These are phyloP conservation scores for Tirmania nivea DNA, from an alignment of 495 filamentous ascomycete genomes.

Conservation along the genomic window DNA sequence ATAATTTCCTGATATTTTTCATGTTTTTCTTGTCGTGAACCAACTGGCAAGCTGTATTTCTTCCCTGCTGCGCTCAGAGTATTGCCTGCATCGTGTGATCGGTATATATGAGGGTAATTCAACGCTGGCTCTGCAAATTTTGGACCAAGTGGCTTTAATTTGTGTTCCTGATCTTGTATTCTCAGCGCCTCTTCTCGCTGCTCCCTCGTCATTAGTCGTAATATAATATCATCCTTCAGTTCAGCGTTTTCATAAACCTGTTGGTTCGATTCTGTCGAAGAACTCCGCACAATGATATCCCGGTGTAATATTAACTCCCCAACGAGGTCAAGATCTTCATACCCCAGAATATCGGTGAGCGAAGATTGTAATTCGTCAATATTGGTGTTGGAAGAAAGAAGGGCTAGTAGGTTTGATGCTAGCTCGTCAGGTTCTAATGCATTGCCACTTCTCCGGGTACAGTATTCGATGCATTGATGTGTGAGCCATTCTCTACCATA, in stretches of 20 bases:
- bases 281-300: conserved; percentile 30
- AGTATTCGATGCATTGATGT: conserved; percentile 19
- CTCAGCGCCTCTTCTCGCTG: conserved; percentile 58
- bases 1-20: conserved; percentile 66
- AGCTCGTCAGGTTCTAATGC: conserved; percentile 4
- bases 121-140: conserved; percentile 23
- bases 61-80: conserved; percentile 50
- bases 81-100: conserved; percentile 58
- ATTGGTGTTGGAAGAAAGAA: conserved; percentile 40
- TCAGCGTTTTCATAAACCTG: conserved; percentile 19
- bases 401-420: conserved; percentile 20
- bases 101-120: conserved; percentile 86
- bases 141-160: conserved; percentile 45
- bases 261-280: conserved; percentile 17
- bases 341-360: conserved; percentile 79
- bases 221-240: conserved; percentile 29
- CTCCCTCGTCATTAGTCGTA: conserved; percentile 44
- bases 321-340: conserved; percentile 75
- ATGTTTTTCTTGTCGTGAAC: conserved; percentile 38
- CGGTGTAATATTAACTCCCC: conserved; percentile 61
- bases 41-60: conserved; percentile 52
- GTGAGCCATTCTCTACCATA: conserved; percentile 57
- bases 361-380: conserved; percentile 69
- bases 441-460: conserved; percentile 5
- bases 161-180: conserved; percentile 60